These are phyloP conservation scores for Angomonas desouzai DNA, from an alignment of 208 protist genomes.

Conservation along the genomic window DNA sequence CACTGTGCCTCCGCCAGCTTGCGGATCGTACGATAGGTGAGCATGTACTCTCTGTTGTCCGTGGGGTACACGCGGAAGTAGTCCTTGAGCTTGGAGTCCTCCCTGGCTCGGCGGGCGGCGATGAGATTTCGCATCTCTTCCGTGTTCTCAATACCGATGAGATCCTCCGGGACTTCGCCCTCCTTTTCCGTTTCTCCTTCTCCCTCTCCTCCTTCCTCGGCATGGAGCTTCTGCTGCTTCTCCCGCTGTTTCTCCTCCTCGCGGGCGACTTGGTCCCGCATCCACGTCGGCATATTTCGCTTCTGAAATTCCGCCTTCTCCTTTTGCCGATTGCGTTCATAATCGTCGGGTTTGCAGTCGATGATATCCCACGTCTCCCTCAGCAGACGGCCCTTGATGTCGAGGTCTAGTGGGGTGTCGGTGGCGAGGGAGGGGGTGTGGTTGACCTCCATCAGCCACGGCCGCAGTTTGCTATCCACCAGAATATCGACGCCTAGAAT, in stretches of 20 bases:
- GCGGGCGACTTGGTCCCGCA: conserved; percentile 6
- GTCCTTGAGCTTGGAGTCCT: conserved; percentile 78
- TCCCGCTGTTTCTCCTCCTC: conserved; percentile 22
- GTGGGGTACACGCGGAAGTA: conserved; percentile 84
- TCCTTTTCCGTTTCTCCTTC: not conserved
- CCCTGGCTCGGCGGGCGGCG: conserved; percentile 32
- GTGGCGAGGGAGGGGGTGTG: conserved; percentile 93
- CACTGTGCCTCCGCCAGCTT: conserved; percentile 19
- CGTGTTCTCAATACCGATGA: conserved; percentile 8
- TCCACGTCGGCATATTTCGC: conserved; percentile 69
- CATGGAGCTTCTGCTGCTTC: not conserved
- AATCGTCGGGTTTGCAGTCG: conserved; percentile 70
- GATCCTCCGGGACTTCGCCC: conserved; percentile 4
- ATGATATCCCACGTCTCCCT: conserved; percentile 86
- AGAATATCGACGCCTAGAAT: conserved; percentile 96
- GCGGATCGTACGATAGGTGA: conserved; percentile 68
- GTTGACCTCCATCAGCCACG: conserved; percentile 97
- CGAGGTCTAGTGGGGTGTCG: conserved; percentile 89
- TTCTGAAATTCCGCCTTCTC: conserved; percentile 75
- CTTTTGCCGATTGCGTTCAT: conserved; percentile 47
- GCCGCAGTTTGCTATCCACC: conserved; percentile 88
- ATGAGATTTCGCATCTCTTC: conserved; percentile 5
- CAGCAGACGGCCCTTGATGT: conserved; percentile 91
- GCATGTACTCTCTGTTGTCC: conserved; percentile 42
- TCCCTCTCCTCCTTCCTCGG: not conserved